A percentile compares a stretch with the other conserved stretches of the same genome.
Evolutionary conservation across 192 early-diverging fungal genomes (phyloP).

Genomic region (Rhizophagus prolifer): DNA sequence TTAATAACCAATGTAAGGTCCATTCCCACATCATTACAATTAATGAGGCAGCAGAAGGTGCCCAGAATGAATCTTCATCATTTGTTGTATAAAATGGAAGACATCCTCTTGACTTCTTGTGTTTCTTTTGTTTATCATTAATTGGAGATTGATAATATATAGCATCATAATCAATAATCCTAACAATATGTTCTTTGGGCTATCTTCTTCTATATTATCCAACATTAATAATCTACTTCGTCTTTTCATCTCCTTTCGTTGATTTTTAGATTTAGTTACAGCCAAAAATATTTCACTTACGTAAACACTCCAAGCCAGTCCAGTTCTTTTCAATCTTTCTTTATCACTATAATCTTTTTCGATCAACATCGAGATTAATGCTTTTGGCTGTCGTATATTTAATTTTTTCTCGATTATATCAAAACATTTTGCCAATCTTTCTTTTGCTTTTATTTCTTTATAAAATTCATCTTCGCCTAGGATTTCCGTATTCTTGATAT

Average conservation of each 20-base stretch:
- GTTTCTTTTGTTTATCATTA: not conserved
- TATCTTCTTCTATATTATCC: not conserved
- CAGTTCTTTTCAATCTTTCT: not conserved
- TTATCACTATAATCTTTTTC: slow-evolving; percentile 8
- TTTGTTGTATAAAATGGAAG: not conserved
- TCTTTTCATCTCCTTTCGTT: not conserved
- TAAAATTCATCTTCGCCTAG: not conserved
- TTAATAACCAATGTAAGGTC: not conserved
- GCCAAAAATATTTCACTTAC: slow-evolving; percentile 20
- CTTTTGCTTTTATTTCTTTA: slow-evolving; percentile 5
- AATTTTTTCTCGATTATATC: slow-evolving; percentile 13
- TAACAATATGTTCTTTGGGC: not conserved
- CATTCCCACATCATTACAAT: not conserved
- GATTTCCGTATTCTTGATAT: not conserved
- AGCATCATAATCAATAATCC: not conserved
- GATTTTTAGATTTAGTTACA: not conserved
- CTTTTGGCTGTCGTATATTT: not conserved
- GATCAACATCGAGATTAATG: slow-evolving; percentile 4
- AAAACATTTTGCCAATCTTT: slow-evolving; percentile 21
- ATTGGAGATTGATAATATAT: not conserved
- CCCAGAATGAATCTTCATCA: not conserved
- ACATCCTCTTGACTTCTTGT: slow-evolving; percentile 9
- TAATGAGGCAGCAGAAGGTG: not conserved
- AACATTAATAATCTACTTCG: not conserved
- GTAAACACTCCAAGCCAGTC: slow-evolving; percentile 17